These are phyloP conservation scores for Fusarium udum DNA, from an alignment of 2,329 filamentous ascomycete genomes.

Conservation along the genomic window DNA sequence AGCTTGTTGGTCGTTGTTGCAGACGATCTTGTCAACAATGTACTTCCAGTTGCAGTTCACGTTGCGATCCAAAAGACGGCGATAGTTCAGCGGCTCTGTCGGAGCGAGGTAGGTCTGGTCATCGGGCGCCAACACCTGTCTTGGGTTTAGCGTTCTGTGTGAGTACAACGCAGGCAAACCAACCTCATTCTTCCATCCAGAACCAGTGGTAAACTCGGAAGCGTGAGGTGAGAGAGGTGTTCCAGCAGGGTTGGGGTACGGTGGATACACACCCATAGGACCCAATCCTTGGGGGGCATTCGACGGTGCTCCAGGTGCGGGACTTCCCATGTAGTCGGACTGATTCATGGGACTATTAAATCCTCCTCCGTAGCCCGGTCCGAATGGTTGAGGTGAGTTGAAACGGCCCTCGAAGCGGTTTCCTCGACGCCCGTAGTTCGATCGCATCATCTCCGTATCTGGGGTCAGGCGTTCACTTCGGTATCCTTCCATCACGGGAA, in stretches of 20 bases:
- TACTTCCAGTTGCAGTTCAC: constrained; percentile 99
- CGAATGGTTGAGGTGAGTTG: constrained; percentile 47
- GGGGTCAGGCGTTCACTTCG: constrained; percentile 58
- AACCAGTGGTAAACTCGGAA: constrained; percentile 73
- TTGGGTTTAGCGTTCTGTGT: constrained; percentile 22
- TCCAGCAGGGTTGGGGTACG: constrained; percentile 66
- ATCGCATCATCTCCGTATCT: constrained; percentile 60
- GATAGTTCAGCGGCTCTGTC: constrained; percentile 94
- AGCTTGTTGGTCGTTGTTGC: constrained; percentile 98
- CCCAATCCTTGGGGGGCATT: constrained; percentile 49
- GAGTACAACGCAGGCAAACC: constrained; percentile 32
- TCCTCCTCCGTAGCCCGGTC: constrained; percentile 49
- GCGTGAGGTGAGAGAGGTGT: constrained; percentile 78
- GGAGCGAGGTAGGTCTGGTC: constrained; percentile 84
- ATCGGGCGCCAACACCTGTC: constrained; percentile 60
- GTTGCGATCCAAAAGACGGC: constrained; percentile 91
- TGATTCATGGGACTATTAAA: constrained; percentile 48
- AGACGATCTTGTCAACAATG: constrained; percentile 99
- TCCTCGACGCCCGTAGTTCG: constrained; percentile 54
- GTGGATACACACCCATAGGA: constrained; percentile 52
- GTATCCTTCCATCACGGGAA: constrained; percentile 52
- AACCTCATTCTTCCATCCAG: constrained; percentile 66
- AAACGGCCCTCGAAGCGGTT: constrained; percentile 60
- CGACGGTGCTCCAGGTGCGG: constrained; percentile 48
- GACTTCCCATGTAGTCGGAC: constrained; percentile 50